Conservation (phyloP, 306 rosid species). For the Malus fusca region DNA sequence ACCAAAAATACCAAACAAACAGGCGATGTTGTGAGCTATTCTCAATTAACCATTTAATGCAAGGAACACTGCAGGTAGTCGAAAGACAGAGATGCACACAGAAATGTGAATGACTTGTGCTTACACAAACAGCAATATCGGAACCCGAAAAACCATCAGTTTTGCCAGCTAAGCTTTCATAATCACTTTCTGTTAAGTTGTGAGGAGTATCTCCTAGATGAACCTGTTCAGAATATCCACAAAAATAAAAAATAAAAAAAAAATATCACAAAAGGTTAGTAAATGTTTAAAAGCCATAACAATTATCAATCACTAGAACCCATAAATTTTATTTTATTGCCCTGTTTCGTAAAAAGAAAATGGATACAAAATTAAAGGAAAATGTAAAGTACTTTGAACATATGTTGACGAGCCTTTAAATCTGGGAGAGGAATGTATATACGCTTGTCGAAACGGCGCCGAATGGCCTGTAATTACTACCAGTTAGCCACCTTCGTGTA, state of each 20-base stretch:
- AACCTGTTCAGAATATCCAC: constrained; percentile 48
- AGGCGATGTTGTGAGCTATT: neutral
- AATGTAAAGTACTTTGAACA: constrained; percentile 69
- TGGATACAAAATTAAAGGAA: constrained; percentile 6
- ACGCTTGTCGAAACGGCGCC: constrained; percentile 98
- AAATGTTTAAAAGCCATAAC: neutral
- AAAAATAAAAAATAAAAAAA: neutral
- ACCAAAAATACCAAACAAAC: neutral
- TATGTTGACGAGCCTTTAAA: constrained; percentile 87
- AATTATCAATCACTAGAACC: neutral
- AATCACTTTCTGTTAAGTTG: constrained; percentile 78
- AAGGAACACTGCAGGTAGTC: neutral
- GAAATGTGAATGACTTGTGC: constrained; percentile 24
- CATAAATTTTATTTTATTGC: neutral
- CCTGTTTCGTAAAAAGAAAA: neutral
- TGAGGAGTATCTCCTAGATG: constrained; percentile 99
- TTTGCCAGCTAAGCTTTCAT: constrained; percentile 68
- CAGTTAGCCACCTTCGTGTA: constrained; percentile 21
- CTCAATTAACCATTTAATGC: neutral
- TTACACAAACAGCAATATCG: constrained; percentile 94
- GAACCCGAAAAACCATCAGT: constrained; percentile 98
- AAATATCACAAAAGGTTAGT: neutral
- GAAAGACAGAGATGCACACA: neutral
- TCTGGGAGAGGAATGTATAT: constrained; percentile 98
- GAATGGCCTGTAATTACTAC: constrained; percentile 68